A percentile compares a stretch with the other conserved stretches of the same genome.
phyloP scores from a whole-genome alignment of 169 alveolate species.

The Plasmodium malariae region DNA sequence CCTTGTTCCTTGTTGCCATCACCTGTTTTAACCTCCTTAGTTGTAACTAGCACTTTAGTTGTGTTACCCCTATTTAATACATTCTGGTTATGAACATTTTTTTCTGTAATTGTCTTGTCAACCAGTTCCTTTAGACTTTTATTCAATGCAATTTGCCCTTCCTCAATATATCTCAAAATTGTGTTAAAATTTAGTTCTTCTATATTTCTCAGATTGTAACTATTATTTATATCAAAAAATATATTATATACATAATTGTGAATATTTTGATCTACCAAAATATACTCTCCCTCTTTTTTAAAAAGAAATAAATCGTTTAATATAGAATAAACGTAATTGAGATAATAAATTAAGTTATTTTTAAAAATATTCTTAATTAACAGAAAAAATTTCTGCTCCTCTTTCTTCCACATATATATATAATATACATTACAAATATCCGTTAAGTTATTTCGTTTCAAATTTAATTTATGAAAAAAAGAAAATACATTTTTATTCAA shows the following conservation, averaged over 20 bases:
- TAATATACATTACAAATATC: constrained; percentile 50
- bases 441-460: constrained; percentile 55
- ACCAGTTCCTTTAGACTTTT: constrained; percentile 7
- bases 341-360: constrained; percentile 44
- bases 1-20: neutral
- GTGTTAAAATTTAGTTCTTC: constrained; percentile 6
- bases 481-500: constrained; percentile 58
- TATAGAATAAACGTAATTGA: constrained; percentile 11
- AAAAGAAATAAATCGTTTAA: constrained; percentile 26
- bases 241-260: constrained; percentile 39
- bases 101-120: constrained; percentile 28
- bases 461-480: constrained; percentile 68
- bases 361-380: constrained; percentile 37
- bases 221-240: constrained; percentile 39
- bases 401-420: constrained; percentile 56
- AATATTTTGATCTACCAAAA: constrained; percentile 15
- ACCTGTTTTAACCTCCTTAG: neutral
- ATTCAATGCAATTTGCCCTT: constrained; percentile 3
- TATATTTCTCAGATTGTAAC: constrained; percentile 18
- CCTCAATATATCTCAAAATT: constrained; percentile 23
- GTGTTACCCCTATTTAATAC: neutral
- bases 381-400: constrained; percentile 23
- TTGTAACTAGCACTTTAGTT: neutral
- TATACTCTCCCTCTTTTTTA: constrained; percentile 18
- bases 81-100: constrained; percentile 3